Evolutionary conservation across 169 alveolate genomes (phyloP).

Genomic region (Plasmodium falciparum): DNA sequence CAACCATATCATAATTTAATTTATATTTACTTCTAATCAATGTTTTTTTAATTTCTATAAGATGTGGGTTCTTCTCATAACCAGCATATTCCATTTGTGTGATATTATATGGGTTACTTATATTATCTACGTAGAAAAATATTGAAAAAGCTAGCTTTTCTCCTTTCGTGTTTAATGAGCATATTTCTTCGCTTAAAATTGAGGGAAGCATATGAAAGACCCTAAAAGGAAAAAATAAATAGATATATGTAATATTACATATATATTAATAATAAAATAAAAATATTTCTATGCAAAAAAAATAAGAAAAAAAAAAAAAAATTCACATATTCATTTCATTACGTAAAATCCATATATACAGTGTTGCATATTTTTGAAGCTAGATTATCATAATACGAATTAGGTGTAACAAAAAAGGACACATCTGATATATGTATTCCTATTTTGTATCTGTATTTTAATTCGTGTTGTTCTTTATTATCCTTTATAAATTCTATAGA

Average conservation of each 20-base stretch:
- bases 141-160: constrained; percentile 90
- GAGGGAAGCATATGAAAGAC: constrained; percentile 90
- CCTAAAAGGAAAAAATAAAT: constrained; percentile 14
- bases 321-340: constrained; percentile 22
- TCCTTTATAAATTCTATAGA: constrained; percentile 88
- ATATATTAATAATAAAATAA: not conserved
- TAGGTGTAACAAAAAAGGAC: constrained; percentile 94
- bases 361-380: constrained; percentile 96
- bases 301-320: not conserved
- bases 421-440: constrained; percentile 99
- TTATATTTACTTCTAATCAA: constrained; percentile 28
- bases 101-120: constrained; percentile 32
- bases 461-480: constrained; percentile 82
- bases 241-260: not conserved
- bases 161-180: constrained; percentile 89
- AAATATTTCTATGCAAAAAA: not conserved
- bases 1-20: constrained; percentile 51
- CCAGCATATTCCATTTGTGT: not conserved
- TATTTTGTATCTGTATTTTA: constrained; percentile 85
- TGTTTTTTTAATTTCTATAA: constrained; percentile 22
- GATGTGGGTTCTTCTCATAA: not conserved
- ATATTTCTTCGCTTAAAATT: constrained; percentile 89
- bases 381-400: constrained; percentile 94
- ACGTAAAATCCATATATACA: constrained; percentile 92
- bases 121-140: constrained; percentile 81